These are phyloP conservation scores for Cryptococcus sp. DNA, from an alignment of 1,284 basidiomycete species.

Conservation along the genomic window DNA sequence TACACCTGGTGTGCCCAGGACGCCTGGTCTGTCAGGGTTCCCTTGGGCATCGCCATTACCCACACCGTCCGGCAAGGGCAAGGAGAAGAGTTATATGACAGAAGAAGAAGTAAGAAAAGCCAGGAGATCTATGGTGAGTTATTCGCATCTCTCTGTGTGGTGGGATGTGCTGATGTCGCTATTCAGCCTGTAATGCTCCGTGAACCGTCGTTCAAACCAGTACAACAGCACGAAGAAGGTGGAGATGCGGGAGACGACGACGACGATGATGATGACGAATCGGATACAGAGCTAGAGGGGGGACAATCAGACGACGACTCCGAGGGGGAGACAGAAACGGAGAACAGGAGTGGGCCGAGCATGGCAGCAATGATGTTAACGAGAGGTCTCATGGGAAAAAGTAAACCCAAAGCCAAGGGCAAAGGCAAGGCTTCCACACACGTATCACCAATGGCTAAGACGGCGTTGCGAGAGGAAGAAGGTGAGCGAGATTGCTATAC, in stretches of 20 bases:
- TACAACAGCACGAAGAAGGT: slow-evolving; percentile 26
- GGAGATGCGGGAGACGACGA: slow-evolving; percentile 37
- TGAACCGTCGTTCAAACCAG: slow-evolving; percentile 34
- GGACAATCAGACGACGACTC: slow-evolving; percentile 14
- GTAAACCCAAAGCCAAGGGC: slow-evolving; percentile 18
- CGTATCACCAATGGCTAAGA: slow-evolving; percentile 25
- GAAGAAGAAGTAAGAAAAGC: slow-evolving; percentile 47
- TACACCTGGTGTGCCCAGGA: slow-evolving; percentile 21
- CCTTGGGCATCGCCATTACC: slow-evolving; percentile 25
- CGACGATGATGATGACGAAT: slow-evolving; percentile 36
- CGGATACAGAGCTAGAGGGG: slow-evolving; percentile 28
- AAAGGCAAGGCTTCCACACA: slow-evolving; percentile 10
- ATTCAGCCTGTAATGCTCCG: slow-evolving; percentile 48
- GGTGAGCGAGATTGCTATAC: slow-evolving; percentile 13
- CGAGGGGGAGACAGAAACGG: slow-evolving; percentile 30
- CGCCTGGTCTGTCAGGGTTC: slow-evolving; percentile 24
- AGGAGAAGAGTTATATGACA: slow-evolving; percentile 25
- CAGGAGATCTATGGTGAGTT: slow-evolving; percentile 48
- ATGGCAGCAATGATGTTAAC: slow-evolving; percentile 15
- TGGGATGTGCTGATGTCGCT: slow-evolving; percentile 3
- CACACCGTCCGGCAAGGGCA: slow-evolving; percentile 19
- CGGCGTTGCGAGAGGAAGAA: slow-evolving; percentile 31
- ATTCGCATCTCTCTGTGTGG: not conserved
- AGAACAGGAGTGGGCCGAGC: slow-evolving; percentile 13
- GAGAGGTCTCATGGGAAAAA: slow-evolving; percentile 20